Evolutionary conservation across 2,329 filamentous ascomycete genomes (phyloP), one percentile per base, ranked within the genome.

Genomic region (Aspergillus persii): DNA sequence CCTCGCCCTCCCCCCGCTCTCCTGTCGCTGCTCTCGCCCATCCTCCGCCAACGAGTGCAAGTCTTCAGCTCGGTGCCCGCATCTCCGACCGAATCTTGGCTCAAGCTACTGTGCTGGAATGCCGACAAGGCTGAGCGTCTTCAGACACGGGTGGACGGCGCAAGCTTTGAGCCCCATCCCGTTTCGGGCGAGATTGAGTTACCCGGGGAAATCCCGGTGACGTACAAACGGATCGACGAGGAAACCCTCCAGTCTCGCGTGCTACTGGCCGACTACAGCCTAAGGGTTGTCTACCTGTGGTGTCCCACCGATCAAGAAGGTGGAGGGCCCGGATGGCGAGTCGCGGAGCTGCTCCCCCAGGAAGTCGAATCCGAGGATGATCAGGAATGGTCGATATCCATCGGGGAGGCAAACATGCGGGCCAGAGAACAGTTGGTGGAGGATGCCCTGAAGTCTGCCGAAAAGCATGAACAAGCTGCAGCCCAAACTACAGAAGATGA

Each of bases 111-210:
- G 9, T 85, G 81, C 64, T 88, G 86, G 86, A 81, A 86, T 63
- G 61, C 75, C 1, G 71, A 74, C 6, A 78, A 81, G 55, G 85
- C 82, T 3, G 78, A 83, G 33, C 80, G 77, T 58, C 75, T 88
- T 9, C 81, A 83, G 52, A 74, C 77, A 11, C 71, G 84, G 26
- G 79, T 88, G 39, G 80, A 83, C 60, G 77, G 79, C 39, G 77
- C 84, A 33, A 77, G 77, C 18, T 81, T 88, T 57, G 86, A 88
- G 69, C 84, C 85, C 49, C 86, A 89, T 65, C 86, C 86, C 0
- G 82, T 83, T 3, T 88, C 86, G 1, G 86, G 86, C 51, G 86
- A 89, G 68, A 82, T 89, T 49, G 86, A 89, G 68, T 73, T 87
- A 4, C 81, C 83, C 23, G 84, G 85, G 47, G 79, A 84, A n/a